Evolutionary conservation across 2,329 filamentous ascomycete species (phyloP).

Genomic region (Hymenoscyphus fraxineus): DNA sequence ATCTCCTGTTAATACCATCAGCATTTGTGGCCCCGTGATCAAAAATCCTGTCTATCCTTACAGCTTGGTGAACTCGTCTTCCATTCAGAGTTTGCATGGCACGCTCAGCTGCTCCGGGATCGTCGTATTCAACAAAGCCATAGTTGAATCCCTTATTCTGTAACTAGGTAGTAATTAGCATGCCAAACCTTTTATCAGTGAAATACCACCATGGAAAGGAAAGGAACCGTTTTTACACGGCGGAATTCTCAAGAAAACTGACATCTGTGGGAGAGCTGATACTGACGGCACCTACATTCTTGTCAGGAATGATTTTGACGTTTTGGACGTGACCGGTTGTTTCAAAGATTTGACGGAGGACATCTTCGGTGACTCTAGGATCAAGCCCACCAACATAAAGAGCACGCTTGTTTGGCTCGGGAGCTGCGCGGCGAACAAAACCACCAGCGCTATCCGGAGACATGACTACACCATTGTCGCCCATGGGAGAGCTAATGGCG

Average conservation of each 20-base stretch:
- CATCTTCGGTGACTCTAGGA: slow-evolving; percentile 91
- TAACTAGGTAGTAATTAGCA: slow-evolving; percentile 38
- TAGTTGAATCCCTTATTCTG: slow-evolving; percentile 98
- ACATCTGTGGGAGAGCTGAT: slow-evolving; percentile 30
- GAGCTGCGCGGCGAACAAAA: slow-evolving; percentile 83
- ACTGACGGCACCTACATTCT: slow-evolving; percentile 74
- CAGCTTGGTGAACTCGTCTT: slow-evolving; percentile 89
- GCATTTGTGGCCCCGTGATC: slow-evolving; percentile 14
- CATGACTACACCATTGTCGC: slow-evolving; percentile 64
- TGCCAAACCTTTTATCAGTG: slow-evolving; percentile 29
- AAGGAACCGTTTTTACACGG: slow-evolving; percentile 8
- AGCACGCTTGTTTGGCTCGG: slow-evolving; percentile 97
- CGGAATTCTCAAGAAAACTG: slow-evolving; percentile 24
- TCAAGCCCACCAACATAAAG: slow-evolving; percentile 95
- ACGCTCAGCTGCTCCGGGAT: slow-evolving; percentile 91
- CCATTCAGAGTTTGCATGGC: slow-evolving; percentile 97
- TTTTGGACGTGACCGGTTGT: slow-evolving; percentile 97
- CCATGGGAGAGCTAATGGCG: slow-evolving; percentile 83
- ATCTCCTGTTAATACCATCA: slow-evolving; percentile 67
- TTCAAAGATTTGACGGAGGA: slow-evolving; percentile 96
- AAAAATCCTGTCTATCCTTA: slow-evolving; percentile 45
- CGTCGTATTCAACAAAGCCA: slow-evolving; percentile 97
- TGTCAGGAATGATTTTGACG: slow-evolving; percentile 99
- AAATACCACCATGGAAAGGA: slow-evolving; percentile 9
- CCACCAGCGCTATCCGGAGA: slow-evolving; percentile 80